phyloP scores from a whole-genome alignment of 1,139 yeast genomes.

The Lodderomyces orthopsilosis region DNA sequence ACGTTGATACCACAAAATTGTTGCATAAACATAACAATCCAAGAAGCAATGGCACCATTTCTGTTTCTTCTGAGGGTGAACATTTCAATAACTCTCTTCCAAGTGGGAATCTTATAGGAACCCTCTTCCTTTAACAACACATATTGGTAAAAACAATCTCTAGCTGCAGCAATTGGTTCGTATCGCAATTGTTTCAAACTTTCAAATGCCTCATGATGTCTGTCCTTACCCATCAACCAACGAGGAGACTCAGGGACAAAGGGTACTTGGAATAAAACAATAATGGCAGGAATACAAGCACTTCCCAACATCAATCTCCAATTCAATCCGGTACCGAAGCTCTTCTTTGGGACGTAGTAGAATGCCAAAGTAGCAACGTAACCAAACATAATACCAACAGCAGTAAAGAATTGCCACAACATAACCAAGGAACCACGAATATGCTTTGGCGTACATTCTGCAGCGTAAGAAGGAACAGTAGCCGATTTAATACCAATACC shows the following conservation, averaged over 20 bases:
- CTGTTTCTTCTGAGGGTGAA: conserved; percentile 74
- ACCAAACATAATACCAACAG: conserved; percentile 82
- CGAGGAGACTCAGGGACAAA: conserved; percentile 76
- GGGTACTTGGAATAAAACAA: conserved; percentile 66
- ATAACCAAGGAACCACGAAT: conserved; percentile 79
- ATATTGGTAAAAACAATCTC: conserved; percentile 73
- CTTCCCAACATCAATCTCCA: conserved; percentile 86
- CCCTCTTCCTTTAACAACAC: conserved; percentile 66
- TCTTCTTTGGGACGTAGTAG: conserved; percentile 31
- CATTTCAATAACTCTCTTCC: conserved; percentile 51
- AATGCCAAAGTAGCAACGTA: conserved; percentile 68
- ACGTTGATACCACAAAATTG: conserved; percentile 92
- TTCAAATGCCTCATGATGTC: conserved; percentile 55
- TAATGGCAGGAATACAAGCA: conserved; percentile 69
- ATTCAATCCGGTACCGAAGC: conserved; percentile 49
- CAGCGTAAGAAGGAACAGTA: conserved; percentile 78
- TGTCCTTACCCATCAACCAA: conserved; percentile 70
- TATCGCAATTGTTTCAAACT: conserved; percentile 51
- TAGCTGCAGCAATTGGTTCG: conserved; percentile 61
- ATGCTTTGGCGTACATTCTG: conserved; percentile 75
- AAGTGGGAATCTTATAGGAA: conserved; percentile 52
- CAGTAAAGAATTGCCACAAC: conserved; percentile 91
- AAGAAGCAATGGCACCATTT: conserved; percentile 77
- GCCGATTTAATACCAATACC: conserved; percentile 82
- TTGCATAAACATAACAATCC: conserved; percentile 86